Conservation (phyloP, 257 asterid species). For the Agastache rugosa region DNA sequence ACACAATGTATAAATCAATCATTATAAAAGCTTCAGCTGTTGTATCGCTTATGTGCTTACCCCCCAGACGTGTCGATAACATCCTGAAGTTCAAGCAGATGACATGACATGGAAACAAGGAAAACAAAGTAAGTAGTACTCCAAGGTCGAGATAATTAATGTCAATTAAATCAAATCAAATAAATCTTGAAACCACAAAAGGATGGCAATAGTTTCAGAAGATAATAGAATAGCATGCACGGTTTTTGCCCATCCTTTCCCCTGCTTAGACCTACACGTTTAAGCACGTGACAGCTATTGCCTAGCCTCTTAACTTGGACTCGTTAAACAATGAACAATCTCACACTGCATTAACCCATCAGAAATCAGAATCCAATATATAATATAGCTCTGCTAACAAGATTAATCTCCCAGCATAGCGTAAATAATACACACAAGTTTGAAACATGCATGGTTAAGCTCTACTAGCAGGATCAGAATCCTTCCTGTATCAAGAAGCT, state of each 20-base stretch:
- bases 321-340: neutral
- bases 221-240: neutral
- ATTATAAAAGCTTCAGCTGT: constrained; percentile 1
- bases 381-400: neutral
- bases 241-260: neutral
- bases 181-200: neutral
- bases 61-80: constrained; percentile 88
- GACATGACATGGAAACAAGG: neutral
- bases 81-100: constrained; percentile 51
- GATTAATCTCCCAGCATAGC: neutral
- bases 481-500: constrained; percentile 22
- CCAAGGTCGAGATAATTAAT: neutral
- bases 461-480: constrained; percentile 17
- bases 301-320: neutral
- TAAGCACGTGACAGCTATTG: neutral
- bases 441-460: constrained; percentile 2
- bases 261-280: neutral
- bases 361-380: neutral
- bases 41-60: constrained; percentile 48
- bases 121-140: constrained; percentile 33
- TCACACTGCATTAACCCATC: neutral
- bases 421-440: neutral
- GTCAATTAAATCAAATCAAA: constrained; percentile 5
- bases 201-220: neutral
- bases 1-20: neutral